A percentile compares a stretch with the other conserved stretches of the same genome.
These are phyloP conservation scores for Epithele typhae DNA, from an alignment of 768 basidiomycete species.

Conservation along the genomic window DNA sequence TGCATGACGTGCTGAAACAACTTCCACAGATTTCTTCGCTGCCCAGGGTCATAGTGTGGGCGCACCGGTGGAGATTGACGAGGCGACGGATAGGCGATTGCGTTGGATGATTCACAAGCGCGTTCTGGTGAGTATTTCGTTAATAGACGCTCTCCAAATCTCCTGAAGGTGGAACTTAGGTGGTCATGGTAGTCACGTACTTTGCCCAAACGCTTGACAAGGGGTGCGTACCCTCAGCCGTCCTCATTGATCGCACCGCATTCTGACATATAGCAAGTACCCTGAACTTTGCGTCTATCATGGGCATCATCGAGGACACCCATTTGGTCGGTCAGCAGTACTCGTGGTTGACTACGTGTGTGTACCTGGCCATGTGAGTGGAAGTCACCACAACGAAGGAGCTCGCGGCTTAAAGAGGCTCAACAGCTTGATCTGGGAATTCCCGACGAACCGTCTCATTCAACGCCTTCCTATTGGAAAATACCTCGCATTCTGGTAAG, in stretches of 20 bases:
- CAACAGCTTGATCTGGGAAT: slow-evolving; percentile 38
- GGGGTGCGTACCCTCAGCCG: slow-evolving; percentile 25
- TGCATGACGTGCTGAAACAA: neutral
- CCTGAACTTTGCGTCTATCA: slow-evolving; percentile 43
- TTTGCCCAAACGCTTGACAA: slow-evolving; percentile 43
- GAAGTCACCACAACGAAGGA: neutral
- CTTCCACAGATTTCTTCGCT: slow-evolving; percentile 32
- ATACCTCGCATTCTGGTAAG: slow-evolving; percentile 41
- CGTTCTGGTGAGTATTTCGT: slow-evolving; percentile 37
- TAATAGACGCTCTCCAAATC: no score
- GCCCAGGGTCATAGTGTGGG: slow-evolving; percentile 18
- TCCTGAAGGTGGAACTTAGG: no score
- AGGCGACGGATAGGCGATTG: slow-evolving; percentile 38
- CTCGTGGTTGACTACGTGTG: slow-evolving; percentile 44
- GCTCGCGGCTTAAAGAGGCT: no score
- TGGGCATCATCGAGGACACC: slow-evolving; percentile 42
- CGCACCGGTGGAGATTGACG: slow-evolving; percentile 32
- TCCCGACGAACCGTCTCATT: slow-evolving; percentile 44
- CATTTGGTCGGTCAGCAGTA: slow-evolving; percentile 47
- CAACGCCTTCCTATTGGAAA: slow-evolving; percentile 48
- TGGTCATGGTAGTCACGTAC: slow-evolving; percentile 44
- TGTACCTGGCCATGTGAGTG: neutral
- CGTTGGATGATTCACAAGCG: slow-evolving; percentile 45
- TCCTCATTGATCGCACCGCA: no score
- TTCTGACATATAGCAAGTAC: slow-evolving; percentile 24